Percentiles rank a stretch among this genome's conserved stretches.
Conservation (phyloP, 2,329 filamentous ascomycete species). For the Pochonia chlamydosporia region DNA sequence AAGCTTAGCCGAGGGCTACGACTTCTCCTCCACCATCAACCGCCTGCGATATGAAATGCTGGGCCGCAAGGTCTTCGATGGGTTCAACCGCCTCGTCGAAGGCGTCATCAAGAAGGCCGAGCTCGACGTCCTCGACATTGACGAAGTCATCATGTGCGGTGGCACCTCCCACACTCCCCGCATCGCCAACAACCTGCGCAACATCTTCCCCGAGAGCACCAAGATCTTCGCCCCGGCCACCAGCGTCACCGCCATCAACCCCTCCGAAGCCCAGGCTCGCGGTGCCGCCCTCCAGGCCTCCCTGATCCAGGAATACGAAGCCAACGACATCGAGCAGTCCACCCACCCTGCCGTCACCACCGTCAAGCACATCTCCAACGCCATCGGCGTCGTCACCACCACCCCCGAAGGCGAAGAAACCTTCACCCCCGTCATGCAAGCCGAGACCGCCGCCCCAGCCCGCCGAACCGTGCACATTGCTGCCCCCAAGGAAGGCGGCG, state of each 20-base stretch:
- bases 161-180: constrained; percentile 91
- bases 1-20: constrained; percentile 79
- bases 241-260: constrained; percentile 74
- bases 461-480: constrained; percentile 76
- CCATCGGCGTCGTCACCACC: constrained; percentile 77
- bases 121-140: constrained; percentile 85
- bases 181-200: constrained; percentile 73
- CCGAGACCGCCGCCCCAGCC: constrained; percentile 85
- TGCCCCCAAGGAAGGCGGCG: constrained; percentile 73
- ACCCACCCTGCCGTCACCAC: constrained; percentile 93
- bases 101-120: constrained; percentile 85
- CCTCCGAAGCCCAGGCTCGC: constrained; percentile 80
- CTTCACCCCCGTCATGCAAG: constrained; percentile 75
- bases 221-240: constrained; percentile 79
- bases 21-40: constrained; percentile 91
- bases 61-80: constrained; percentile 77
- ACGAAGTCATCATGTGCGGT: constrained; percentile 90
- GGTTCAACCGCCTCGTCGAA: constrained; percentile 81
- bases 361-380: constrained; percentile 81
- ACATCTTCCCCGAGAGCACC: constrained; percentile 77
- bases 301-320: constrained; percentile 89
- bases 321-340: constrained; percentile 89
- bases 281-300: constrained; percentile 95
- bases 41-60: constrained; percentile 88
- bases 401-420: constrained; percentile 54